Base-by-base conservation (phyloP, 23 red algal genomes). In the Gracilaria vermiculophylla region DNA sequence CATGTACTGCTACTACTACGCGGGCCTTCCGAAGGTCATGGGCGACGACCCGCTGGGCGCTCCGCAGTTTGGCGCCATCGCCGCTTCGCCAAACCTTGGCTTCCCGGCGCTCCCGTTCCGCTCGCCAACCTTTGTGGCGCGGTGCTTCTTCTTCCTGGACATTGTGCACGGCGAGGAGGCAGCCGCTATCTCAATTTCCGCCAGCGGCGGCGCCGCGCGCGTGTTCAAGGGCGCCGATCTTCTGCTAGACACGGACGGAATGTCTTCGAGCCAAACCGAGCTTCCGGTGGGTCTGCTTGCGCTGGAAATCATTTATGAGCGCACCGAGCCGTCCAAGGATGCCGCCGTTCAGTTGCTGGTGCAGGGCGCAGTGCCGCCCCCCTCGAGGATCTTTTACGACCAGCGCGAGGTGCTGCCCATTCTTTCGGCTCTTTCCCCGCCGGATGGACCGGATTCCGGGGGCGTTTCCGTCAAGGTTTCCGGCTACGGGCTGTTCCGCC, bases 1-100 rank as follows among this genome's bases (percentile, higher is more conserved):
- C 37, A 51, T 69, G 35, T 93, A 93, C 69, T 93, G 90, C 69
- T 93, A 93, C 79, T 93, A 85, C 29, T 93, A 85, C 32, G 28
- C 32, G 44, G 87, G 76, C 19, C 37, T 81, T 11, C 45, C 54
- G 15, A 41, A 70, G 6, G 17, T 81, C 2, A 51, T 72, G 45
- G 75, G 27, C 24, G 87, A 72, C 10, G 62, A 50, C 19, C 50
- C 60, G 2, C 43, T 48, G 20, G 75, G 51, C 32, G 40, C 87
- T 53, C 75, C 54, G 32, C 25, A 69, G 13, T 91, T 91, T 54
- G 87, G 75, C 21, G 75, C 76, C 37, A 61, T 72, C 7, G 49
- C 58, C 6, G 31, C 12, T 25, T 55, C 87, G 29, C 41, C 51
- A 0, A 54, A 64, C 32, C 75, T 91, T 1, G 75, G 76, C 9